Evolutionary conservation across 805 yeast species (phyloP), one percentile per base, ranked within the genome.

Genomic region (Candida corydali): DNA sequence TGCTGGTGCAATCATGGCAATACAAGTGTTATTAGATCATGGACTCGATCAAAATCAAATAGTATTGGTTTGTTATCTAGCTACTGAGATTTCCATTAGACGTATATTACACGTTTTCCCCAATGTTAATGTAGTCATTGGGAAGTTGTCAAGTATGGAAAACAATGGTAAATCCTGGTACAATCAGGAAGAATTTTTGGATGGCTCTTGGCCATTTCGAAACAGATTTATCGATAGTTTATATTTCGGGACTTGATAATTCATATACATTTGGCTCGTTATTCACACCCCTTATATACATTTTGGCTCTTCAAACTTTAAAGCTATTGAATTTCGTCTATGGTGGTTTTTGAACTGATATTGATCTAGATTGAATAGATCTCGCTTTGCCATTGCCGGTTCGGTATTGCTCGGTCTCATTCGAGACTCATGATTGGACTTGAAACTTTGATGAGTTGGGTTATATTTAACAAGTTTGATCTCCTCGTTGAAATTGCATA

Each of bases 1-100:
- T 2, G 95, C 96, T 0, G 95, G 95, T 0, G 81, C 89, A 1
- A 83, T 87, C 29, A 93, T 91, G 98, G 95, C 97, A 0, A 76
- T 86, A 30, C 93, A 87, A 49, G 88, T 91, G 3, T 63, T 91
- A 33, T 47, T 85, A 11, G 98, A 91, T 52, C 94, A 91, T 54
- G 83, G 81, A 5, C 81, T 86, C 16, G 48, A 56, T 7, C 72
- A 75, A 33, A 62, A 69, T 20, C 73, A 83, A 45, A 82, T 93
- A 16, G 73, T 80, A 2, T 67, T 88, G 37, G 78, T 87, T 9
- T 64, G 82, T 4, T 85, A 84, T 51, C 57, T 82, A 36, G 84
- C 87, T n/a, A 78, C 94, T 0, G 93, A 83, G 46, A 67, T 78
- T 25, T 96, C 95, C 3, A 58, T 86, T 5, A 65, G 83, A 39